Evolutionary conservation across 2,329 filamentous ascomycete species (phyloP), one percentile per base, ranked within the genome.

Genomic region (Cytospora leucostoma): DNA sequence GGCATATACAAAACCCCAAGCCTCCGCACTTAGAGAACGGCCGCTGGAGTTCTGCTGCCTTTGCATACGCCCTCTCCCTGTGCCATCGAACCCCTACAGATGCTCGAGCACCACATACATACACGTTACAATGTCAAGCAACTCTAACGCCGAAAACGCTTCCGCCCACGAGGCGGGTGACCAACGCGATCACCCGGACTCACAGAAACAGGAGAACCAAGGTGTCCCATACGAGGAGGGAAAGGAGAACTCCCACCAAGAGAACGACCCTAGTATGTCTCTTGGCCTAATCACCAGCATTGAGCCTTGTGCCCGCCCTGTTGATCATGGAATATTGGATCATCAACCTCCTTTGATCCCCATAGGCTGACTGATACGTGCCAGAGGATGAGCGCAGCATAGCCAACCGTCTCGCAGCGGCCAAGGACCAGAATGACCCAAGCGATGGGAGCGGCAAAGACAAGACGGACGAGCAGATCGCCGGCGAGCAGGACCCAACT

Each of bases 101-200:
- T 21, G 10, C 12, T 15, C 17, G 33, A 44, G 27, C 3, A 12
- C 7, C 10, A 33, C 47, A 19, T 27, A 38, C 19, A 2, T 17
- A n/a, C 53, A 15, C 35, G 17, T 34, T 21, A 64, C 17, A n/a
- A 77, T 77, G 75, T 74, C 74, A 38, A 72, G 71, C 51, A 70
- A 79, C 65, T 91, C 89, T 64, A 89, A 81, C 72, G 90, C 94
- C 73, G 91, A 91, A 69, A 82, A 80, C 74, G 71, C 77, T 67
- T 74, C 77, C 65, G 78, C 92, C 74, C 93, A 95, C 78, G 89
- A 93, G 78, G 87, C 83, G 62, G 88, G 87, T 63, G 90, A 95
- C 77, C 91, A 94, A 81, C 84, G 84, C 70, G 92, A 87, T 74
- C 74, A 76, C 65, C 82, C 85, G 64, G 73, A 83, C 63, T 80